These are phyloP conservation scores for Trifolium subterraneum DNA, from an alignment of 306 rosid genomes.

Conservation along the genomic window DNA sequence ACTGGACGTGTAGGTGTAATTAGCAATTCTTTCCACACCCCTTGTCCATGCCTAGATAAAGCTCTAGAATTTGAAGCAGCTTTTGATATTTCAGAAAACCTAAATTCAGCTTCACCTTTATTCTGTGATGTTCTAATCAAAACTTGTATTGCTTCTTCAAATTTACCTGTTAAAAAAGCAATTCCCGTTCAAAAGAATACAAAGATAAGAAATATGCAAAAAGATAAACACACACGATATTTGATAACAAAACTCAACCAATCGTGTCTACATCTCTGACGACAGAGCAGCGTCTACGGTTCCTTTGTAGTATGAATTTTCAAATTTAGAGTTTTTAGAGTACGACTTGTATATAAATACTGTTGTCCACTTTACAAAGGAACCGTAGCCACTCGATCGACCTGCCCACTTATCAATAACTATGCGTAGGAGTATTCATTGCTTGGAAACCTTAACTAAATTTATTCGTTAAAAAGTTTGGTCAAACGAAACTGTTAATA, in stretches of 20 bases:
- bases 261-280: background rate
- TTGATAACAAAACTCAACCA: background rate
- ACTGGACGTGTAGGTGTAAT: constrained; percentile 59
- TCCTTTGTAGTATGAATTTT: background rate
- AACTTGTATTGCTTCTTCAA: constrained; percentile 64
- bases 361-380: background rate
- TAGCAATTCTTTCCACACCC: constrained; percentile 74
- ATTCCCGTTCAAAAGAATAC: background rate
- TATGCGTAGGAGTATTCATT: background rate
- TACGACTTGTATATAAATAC: background rate
- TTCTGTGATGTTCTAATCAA: constrained; percentile 54
- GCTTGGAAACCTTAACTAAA: too few relatives aligned
- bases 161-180: constrained; percentile 38
- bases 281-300: background rate
- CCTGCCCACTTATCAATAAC: background rate
- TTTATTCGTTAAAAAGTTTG: background rate
- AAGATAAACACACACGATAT: background rate
- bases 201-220: background rate
- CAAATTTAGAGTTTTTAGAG: background rate
- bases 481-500: background rate
- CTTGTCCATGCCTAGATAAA: constrained; percentile 39
- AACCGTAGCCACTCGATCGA: background rate
- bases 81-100: constrained; percentile 57
- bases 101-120: constrained; percentile 66
- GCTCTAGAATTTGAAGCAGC: constrained; percentile 41